Conservation (phyloP, 108 stramenopile genomes). For the Fistulifera pelliculosa region DNA sequence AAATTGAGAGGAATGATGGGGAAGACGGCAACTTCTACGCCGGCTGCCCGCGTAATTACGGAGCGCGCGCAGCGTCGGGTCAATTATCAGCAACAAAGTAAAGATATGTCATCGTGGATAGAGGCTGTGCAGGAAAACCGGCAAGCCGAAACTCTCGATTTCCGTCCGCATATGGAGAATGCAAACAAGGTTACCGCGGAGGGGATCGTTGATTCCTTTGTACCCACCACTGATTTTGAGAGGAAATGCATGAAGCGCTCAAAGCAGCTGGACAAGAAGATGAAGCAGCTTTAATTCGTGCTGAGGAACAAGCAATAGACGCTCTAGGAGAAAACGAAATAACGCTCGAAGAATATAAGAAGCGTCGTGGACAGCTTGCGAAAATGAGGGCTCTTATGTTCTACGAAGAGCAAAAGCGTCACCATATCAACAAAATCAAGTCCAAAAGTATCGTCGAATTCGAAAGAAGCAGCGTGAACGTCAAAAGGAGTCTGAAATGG, state of each 20-base stretch:
- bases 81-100: slow-evolving; percentile 63
- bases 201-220: slow-evolving; percentile 72
- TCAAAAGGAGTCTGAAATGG: slow-evolving; percentile 65
- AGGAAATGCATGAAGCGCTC: slow-evolving; percentile 76
- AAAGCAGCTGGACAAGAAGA: slow-evolving; percentile 77
- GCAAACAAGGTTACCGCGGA: slow-evolving; percentile 32
- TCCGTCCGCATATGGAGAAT: slow-evolving; percentile 48
- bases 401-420: slow-evolving; percentile 96
- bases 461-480: slow-evolving; percentile 84
- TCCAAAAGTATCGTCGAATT: slow-evolving; percentile 94
- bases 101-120: slow-evolving; percentile 78
- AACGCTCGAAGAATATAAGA: slow-evolving; percentile 84
- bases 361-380: slow-evolving; percentile 89
- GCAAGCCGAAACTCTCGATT: slow-evolving; percentile 88
- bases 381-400: slow-evolving; percentile 96
- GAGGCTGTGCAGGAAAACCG: slow-evolving; percentile 80
- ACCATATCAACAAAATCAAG: slow-evolving; percentile 99
- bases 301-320: slow-evolving; percentile 52
- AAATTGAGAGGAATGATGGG: slow-evolving; percentile 42
- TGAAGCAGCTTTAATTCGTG: slow-evolving; percentile 51
- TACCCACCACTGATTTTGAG: slow-evolving; percentile 88
- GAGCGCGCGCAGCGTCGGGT: slow-evolving; percentile 82
- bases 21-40: slow-evolving; percentile 51
- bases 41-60: slow-evolving; percentile 57
- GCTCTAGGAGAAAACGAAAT: slow-evolving; percentile 80